Conservation (phyloP, 257 asterid genomes). For the Perilla frutescens region DNA sequence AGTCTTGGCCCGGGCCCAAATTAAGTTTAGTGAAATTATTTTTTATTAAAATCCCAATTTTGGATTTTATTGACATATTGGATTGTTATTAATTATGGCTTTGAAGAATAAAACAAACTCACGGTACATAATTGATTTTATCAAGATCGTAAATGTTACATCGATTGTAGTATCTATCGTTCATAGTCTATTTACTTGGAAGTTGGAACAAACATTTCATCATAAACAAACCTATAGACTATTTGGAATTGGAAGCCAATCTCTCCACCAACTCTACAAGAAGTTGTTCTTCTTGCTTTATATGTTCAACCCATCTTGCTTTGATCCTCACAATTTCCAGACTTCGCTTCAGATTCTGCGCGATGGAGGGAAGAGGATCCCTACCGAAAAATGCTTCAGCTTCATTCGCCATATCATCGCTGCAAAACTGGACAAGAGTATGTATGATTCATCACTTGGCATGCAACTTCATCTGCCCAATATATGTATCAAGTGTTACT, state of each 20-base stretch:
- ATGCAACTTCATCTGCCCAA: neutral
- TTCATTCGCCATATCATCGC: constrained; percentile 43
- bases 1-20: constrained; percentile 50
- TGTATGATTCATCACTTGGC: neutral
- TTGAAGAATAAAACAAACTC: neutral
- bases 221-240: too few species aligned
- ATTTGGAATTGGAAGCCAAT: constrained; percentile 15
- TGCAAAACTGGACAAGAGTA: constrained; percentile 37
- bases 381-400: constrained; percentile 42
- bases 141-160: too few species aligned
- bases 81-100: neutral
- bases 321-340: constrained; percentile 44
- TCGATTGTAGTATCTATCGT: too few species aligned
- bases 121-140: neutral
- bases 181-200: neutral
- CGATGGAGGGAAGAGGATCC: constrained; percentile 34
- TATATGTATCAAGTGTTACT: neutral
- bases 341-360: constrained; percentile 36
- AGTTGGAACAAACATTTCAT: neutral
- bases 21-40: constrained; percentile 33
- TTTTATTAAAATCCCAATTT: constrained; percentile 24
- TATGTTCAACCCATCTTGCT: constrained; percentile 47
- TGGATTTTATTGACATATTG: neutral
- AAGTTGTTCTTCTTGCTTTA: constrained; percentile 33
- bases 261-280: constrained; percentile 26